Conservation (phyloP, 192 early-diverging fungal genomes). For the Backusella australiensis region DNA sequence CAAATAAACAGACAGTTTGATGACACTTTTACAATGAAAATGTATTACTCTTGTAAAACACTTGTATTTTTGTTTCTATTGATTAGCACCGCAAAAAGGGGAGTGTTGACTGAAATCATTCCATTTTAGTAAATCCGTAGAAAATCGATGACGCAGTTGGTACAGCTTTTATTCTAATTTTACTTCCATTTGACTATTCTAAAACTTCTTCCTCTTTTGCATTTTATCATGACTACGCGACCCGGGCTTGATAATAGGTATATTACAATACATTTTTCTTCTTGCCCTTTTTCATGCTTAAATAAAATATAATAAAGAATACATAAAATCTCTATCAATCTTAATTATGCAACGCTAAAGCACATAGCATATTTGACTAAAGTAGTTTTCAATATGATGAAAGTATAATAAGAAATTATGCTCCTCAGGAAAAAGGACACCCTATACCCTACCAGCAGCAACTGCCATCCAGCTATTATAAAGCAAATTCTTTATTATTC, state of each 20-base stretch:
- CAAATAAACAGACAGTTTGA: background rate
- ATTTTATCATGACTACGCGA: background rate
- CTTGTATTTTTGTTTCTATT: background rate
- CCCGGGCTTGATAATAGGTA: background rate
- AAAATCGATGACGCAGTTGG: background rate
- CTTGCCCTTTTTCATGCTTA: background rate
- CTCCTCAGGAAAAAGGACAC: background rate
- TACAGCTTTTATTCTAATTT: background rate
- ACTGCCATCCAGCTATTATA: background rate
- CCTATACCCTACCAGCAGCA: background rate
- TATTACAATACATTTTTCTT: background rate
- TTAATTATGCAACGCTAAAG: background rate
- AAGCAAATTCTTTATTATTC: background rate
- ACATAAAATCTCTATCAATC: background rate
- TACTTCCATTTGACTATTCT: background rate
- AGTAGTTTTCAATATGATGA: background rate
- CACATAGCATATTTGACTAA: background rate
- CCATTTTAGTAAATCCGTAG: conserved; percentile 1
- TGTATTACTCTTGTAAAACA: background rate
- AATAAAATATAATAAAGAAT: background rate
- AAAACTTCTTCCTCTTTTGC: background rate
- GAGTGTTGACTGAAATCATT: background rate
- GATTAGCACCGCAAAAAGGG: background rate
- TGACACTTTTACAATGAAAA: background rate
- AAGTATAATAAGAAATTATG: background rate